Base-by-base conservation (phyloP, 2,329 filamentous ascomycete species). In the Pseudocercospora ulei region DNA sequence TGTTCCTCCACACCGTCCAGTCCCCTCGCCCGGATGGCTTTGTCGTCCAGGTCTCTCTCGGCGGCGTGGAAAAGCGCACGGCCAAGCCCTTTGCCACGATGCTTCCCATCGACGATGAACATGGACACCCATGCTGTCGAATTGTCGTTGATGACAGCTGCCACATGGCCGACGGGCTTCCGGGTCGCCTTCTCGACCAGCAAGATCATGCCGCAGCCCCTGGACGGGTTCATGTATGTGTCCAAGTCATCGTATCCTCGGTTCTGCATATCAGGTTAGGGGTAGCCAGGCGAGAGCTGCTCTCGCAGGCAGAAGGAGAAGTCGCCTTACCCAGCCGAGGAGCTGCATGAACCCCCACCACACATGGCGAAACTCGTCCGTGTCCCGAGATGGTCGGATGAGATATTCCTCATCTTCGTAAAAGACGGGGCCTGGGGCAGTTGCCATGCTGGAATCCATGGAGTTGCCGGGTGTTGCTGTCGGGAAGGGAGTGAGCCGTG, bases 1-100 rank as follows among this genome's bases (percentile, higher is more conserved):
- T 64, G 62, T 44, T 57, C 53, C n/a, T 47, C 39, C 5, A 64
- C 61, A 17, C 52, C 59, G 48, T 64, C 62, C 4, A 64, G 46
- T 6, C 61, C 62, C 22, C 61, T 50, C 13, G 51, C 35, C 2
- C 43, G 38, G 1, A 49, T 55, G 5, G 49, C 46, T 7, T 39
- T 48, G 1, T 31, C 30, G 7, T 41, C 28, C 33, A 59, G 57
- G 1, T 48, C 41, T 3, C 41, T 46, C 20, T 60, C 48, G 16
- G 53, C 50, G 5, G 51, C 51, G 16, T 55, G 49, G 48, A 59
- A 62, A 1, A 63, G 42, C 26, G 48, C 46, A 4, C 46, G 30
- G 2, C 61, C 62, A n/a, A 57, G 46, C 2, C 60, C 60, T 11
- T 53, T 46, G 13, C 60, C 58, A 13, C 56, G 55, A 34, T 53